Percentiles rank a stretch among this genome's conserved stretches.
Conservation (phyloP, 495 filamentous ascomycete genomes). For the Penicillium coprophilum region DNA sequence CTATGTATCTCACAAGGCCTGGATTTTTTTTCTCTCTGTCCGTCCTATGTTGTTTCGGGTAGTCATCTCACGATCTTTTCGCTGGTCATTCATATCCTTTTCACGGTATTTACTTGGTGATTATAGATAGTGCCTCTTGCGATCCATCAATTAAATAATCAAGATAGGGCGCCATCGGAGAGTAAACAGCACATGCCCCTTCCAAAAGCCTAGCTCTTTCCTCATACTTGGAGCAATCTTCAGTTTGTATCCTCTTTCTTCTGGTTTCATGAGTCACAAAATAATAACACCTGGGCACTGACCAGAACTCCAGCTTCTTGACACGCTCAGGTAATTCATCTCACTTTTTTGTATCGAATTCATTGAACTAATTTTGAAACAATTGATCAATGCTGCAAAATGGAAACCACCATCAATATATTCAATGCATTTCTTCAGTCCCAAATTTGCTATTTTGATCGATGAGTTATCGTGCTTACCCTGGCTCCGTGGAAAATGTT, state of each 20-base stretch:
- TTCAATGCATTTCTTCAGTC: too few species aligned
- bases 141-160: neutral
- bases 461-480: too few species aligned
- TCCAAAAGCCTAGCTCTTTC: neutral
- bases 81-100: neutral
- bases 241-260: neutral
- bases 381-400: too few species aligned
- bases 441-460: too few species aligned
- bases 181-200: neutral
- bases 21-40: neutral
- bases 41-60: neutral
- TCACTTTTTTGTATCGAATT: too few species aligned
- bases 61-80: neutral
- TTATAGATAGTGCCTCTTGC: neutral
- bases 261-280: neutral
- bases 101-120: neutral
- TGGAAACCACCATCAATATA: too few species aligned
- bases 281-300: too few species aligned
- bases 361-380: too few species aligned
- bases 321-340: too few species aligned
- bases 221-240: neutral
- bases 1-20: neutral
- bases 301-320: too few species aligned
- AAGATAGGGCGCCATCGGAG: neutral
- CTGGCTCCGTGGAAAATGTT: neutral